Evolutionary conservation across 331 rosid species (phyloP), one percentile per base, ranked within the genome.

Genomic region (Prunus yedoensis): DNA sequence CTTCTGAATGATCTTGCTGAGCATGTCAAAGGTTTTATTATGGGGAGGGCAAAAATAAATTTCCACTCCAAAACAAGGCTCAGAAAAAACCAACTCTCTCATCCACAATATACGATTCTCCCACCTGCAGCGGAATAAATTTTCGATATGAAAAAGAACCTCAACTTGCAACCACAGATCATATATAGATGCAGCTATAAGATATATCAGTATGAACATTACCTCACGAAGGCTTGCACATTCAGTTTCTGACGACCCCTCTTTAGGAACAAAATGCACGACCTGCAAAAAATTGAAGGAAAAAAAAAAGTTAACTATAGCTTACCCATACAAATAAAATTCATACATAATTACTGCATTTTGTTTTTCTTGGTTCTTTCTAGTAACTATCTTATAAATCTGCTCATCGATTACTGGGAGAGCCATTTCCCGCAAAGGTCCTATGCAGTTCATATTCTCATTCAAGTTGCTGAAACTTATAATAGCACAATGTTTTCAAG

Each of bases 1-100:
- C 83, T 83, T 88, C 73, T 90, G 77, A 78, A 93, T 85, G 83
- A 89, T 76, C 81, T 88, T 89, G 87, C 91, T 76, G 69, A 96
- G 93, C 91, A 86, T 88, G 76, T 92, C 99, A 78, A 89, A 82
- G 69, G 88, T 91, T 82, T 88, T 89, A 70, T 80, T 78, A 81
- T 89, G 96, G 15, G 98, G 96, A 10, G 99, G 96, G 88, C 99
- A 96, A 79, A 96, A 80, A 85, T 95, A 95, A 78, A 95, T 94
- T 81, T 95, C 99, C 45, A 92, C 94, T 74, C 94, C 94, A 0
- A 82, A 78, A 59, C 80, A 81, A 52, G 99, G 98, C 86, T 95
- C 98, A 11, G 97, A 92, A 79, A 91, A 88, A 43, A n/a, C 99
- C 99, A 12, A 95, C 98, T 86, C 97, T 87, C 88, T 86, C 99